Conservation (phyloP, 2,329 filamentous ascomycete genomes). For the Alternaria triticimaculans region DNA sequence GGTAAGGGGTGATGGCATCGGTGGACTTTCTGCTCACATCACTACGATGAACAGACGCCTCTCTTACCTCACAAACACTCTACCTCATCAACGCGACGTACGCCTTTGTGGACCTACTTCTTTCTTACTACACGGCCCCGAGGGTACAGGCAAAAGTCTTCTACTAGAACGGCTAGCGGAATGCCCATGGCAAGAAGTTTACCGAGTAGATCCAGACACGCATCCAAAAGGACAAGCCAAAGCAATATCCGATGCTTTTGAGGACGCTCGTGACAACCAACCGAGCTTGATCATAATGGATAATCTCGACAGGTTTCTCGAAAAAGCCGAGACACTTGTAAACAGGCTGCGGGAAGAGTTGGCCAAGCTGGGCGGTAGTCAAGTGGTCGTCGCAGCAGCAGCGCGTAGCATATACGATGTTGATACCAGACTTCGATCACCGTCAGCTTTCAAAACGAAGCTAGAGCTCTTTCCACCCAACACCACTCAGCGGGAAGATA, state of each 20-base stretch:
- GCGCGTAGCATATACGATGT: conserved; percentile 77
- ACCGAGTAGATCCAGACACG: conserved; percentile 62
- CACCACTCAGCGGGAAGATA: conserved; percentile 71
- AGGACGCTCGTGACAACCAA: conserved; percentile 69
- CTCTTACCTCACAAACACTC: conserved; percentile 31
- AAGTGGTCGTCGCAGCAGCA: conserved; percentile 76
- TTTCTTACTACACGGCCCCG: conserved; percentile 79
- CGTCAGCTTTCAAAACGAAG: conserved; percentile 69
- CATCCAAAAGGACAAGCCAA: conserved; percentile 55
- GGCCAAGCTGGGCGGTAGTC: conserved; percentile 60
- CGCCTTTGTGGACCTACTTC: conserved; percentile 55
- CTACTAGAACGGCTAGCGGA: conserved; percentile 71
- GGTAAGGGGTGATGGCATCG: conserved; percentile 61
- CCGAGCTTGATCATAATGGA: conserved; percentile 84
- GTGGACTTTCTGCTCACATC: conserved; percentile 71
- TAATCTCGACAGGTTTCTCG: conserved; percentile 69
- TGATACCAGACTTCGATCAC: conserved; percentile 70
- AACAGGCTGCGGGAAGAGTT: conserved; percentile 44
- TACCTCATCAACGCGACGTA: conserved; percentile 22
- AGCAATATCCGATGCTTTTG: conserved; percentile 71
- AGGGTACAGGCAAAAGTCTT: conserved; percentile 83
- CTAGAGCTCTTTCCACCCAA: conserved; percentile 82
- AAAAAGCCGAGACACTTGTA: conserved; percentile 39
- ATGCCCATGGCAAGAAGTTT: conserved; percentile 73
- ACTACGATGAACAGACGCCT: conserved; percentile 72